These are phyloP conservation scores for Venturia effusa DNA, from an alignment of 2,329 filamentous ascomycete genomes.

Conservation along the genomic window DNA sequence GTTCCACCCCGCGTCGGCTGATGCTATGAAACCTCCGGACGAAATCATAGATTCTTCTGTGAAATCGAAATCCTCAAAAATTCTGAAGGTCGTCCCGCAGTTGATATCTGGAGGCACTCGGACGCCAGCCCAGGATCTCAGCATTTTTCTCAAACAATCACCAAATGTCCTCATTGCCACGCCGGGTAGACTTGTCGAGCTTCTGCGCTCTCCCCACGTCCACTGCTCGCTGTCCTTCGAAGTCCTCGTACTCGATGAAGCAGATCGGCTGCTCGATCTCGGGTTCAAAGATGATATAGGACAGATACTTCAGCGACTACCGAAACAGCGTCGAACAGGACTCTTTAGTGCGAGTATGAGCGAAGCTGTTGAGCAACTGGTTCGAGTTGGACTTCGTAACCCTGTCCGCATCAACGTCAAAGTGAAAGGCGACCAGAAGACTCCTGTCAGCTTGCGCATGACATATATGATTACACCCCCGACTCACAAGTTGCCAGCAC, in stretches of 20 bases:
- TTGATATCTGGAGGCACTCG: constrained; percentile 77
- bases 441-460: constrained; percentile 88
- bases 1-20: constrained; percentile 73
- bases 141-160: constrained; percentile 69
- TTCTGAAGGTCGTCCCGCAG: constrained; percentile 61
- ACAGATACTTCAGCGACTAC: constrained; percentile 69
- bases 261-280: constrained; percentile 81
- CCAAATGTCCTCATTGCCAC: constrained; percentile 88
- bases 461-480: constrained; percentile 67
- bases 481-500: constrained; percentile 66
- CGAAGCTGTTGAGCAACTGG: constrained; percentile 86
- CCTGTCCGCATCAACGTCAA: constrained; percentile 92
- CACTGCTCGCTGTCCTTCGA: constrained; percentile 87
- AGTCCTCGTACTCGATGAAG: constrained; percentile 85
- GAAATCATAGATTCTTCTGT: constrained; percentile 28
- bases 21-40: constrained; percentile 46
- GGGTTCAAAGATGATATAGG: constrained; percentile 90
- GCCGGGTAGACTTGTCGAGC: constrained; percentile 77
- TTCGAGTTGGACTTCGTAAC: constrained; percentile 83
- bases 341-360: constrained; percentile 94
- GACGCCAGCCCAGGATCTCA: constrained; percentile 74
- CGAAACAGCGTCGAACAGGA: constrained; percentile 87
- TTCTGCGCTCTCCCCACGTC: constrained; percentile 76
- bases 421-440: constrained; percentile 74
- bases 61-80: constrained; percentile 26